phyloP scores from a whole-genome alignment of 495 filamentous ascomycete genomes.

The Annulohypoxylon maeteangense region DNA sequence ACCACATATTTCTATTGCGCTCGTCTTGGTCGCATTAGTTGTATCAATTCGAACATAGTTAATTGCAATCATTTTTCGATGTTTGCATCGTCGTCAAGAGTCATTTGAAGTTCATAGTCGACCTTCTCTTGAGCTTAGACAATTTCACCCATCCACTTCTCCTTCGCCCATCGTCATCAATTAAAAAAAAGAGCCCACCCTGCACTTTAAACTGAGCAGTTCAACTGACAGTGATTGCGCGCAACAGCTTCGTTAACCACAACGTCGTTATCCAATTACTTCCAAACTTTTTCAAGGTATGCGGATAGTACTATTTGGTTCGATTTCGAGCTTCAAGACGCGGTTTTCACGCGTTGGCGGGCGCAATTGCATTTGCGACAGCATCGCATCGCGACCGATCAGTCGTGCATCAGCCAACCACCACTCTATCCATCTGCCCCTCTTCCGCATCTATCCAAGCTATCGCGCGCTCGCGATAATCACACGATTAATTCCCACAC shows the following conservation, averaged over 20 bases:
- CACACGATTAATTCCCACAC: not conserved
- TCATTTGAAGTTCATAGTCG: slow-evolving; percentile 30
- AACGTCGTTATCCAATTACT: slow-evolving; percentile 27
- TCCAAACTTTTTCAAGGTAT: slow-evolving; percentile 46
- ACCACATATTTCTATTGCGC: slow-evolving; percentile 26
- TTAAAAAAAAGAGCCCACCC: slow-evolving; percentile 25
- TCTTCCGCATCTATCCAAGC: slow-evolving; percentile 30
- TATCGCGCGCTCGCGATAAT: slow-evolving; percentile 20
- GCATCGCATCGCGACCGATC: slow-evolving; percentile 22
- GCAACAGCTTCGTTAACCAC: slow-evolving; percentile 44
- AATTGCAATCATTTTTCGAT: slow-evolving; percentile 17
- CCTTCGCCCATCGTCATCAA: slow-evolving; percentile 26
- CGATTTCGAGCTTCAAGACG: slow-evolving; percentile 50
- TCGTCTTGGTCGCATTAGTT: slow-evolving; percentile 4
- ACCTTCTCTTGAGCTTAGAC: slow-evolving; percentile 21
- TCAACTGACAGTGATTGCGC: slow-evolving; percentile 38
- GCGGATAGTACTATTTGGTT: slow-evolving; percentile 31
- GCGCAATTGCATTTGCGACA: slow-evolving; percentile 54
- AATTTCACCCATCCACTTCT: slow-evolving; percentile 13
- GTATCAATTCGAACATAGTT: slow-evolving; percentile 15
- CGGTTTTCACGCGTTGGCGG: slow-evolving; percentile 46
- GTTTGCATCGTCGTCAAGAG: slow-evolving; percentile 25
- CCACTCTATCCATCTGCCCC: slow-evolving; percentile 35
- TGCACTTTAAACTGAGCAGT: slow-evolving; percentile 31
- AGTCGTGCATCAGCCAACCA: slow-evolving; percentile 28